Evolutionary conservation across 2,329 filamentous ascomycete genomes (phyloP), one percentile per base, ranked within the genome.

Genomic region (Exophiala alcalophila): DNA sequence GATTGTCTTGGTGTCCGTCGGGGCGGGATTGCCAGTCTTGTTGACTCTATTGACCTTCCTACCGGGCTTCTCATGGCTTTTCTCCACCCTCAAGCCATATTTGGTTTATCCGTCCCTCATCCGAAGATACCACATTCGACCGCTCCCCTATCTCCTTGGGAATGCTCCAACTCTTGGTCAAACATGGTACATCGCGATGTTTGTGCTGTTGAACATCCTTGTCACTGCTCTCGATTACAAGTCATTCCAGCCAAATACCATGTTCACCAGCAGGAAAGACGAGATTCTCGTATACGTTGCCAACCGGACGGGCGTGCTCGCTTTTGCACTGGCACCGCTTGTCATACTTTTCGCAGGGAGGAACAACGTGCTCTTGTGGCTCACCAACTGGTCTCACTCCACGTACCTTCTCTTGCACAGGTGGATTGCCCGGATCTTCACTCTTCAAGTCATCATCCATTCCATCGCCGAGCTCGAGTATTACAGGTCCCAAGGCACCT

Each of bases 331-430:
- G 18, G 29, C 50, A 7, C 40, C 40, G 1, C 33, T 54, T 11
- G 44, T 43, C 5, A 47, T 50, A 7, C 16, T 52, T 2, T 53
- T 49, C 35, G 32, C 43, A 1, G 35, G 28, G 12, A 29, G 50
- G 15, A 53, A 53, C 34, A 53, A 49, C 32, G 25, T 47, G 4
- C 26, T 53, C 32, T 30, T 47, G 29, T 47, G 34, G 29, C 10
- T 50, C 20, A 47, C 36, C 11, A 57, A 64, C 40, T 69, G 65
- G 65, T 57, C 53, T 9, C 58, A 64, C 33, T 57, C 60, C 2
- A 66, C 65, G 0, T 68, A 60, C 43, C 31, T 67, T 11, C 37
- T 66, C 2, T 49, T 68, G 1, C 65, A 68, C 36, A 60, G 63
- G 2, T 62, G 61, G 59, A 44, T 61, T 6, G 60, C 60, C 2